phyloP scores from a whole-genome alignment of 257 asterid species.

The Nicotiana benthamiana region DNA sequence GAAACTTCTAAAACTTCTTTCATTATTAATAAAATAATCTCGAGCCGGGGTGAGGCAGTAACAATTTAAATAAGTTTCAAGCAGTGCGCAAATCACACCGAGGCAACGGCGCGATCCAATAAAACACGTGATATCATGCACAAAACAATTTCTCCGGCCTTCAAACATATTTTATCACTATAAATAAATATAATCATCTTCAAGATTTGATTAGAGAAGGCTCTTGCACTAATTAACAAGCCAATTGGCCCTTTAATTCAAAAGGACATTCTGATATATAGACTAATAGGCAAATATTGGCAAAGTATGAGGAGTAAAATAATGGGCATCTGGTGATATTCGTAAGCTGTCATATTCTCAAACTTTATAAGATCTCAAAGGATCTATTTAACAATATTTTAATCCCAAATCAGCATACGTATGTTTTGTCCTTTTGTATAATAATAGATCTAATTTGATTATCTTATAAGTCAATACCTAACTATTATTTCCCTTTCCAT shows the following conservation, averaged over 20 bases:
- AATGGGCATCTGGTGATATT: neutral
- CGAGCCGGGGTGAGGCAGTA: too few species aligned
- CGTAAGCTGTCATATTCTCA: slow-evolving; percentile 9
- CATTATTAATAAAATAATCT: too few species aligned
- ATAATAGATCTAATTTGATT: neutral
- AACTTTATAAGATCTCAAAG: slow-evolving; percentile 5
- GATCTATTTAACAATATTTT: slow-evolving; percentile 5
- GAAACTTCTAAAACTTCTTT: too few species aligned
- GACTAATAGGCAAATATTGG: neutral
- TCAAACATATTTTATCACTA: neutral
- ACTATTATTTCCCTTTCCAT: neutral
- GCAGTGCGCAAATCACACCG: too few species aligned
- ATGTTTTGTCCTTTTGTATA: neutral
- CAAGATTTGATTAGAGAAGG: neutral
- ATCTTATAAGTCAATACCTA: slow-evolving; percentile 14
- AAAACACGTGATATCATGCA: neutral
- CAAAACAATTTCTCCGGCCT: neutral
- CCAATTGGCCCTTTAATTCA: neutral
- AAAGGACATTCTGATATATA: neutral
- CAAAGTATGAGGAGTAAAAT: neutral
- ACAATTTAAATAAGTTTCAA: too few species aligned
- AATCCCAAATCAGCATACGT: neutral
- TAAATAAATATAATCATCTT: neutral
- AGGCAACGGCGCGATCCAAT: too few species aligned
- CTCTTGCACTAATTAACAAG: neutral